Base-by-base conservation (phyloP, 148 eudicot genomes). In the Spergularia marina region DNA sequence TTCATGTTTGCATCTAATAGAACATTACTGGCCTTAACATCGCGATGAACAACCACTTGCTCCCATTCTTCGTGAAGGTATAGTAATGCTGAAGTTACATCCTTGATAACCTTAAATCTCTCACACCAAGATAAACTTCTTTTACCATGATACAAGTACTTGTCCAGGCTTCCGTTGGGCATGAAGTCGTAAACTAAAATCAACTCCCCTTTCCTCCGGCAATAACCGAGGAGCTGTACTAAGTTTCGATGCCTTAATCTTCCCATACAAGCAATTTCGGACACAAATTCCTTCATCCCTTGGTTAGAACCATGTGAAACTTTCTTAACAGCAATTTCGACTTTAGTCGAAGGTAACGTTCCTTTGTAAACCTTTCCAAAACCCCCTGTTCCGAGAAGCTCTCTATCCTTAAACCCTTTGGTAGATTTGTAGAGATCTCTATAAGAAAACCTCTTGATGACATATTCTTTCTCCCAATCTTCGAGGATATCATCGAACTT, bases 41-140 rank as follows among this genome's bases (percentile, higher is more conserved):
- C 88, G 21, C 88, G 79, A 55, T 85, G 88, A 17, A 85, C 76
- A 36, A 85, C 80, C 18, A 85, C 83, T 76, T 85, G 85, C 73
- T 85, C 88, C 85, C 85, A 85, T 66, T 78, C 88, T 70, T 85
- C 82, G 49, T 85, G 88, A 2, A 85, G 84, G 70, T 85, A 85
- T 17, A 83, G 53, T 12, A 85, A 82, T 20, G 82, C 85, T 14
- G 87, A 85, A 59, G 85, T 85, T n/a, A 85, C 85, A 25, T 81
- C 85, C 21, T 60, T 81, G 18, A 85, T 72, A 78, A 82, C 72
- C 16, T 67, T 76, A 49, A 80, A 80, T 34, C 87, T 73, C 54
- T 73, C 72, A 10, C 49, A 58, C 87, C 87, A 85, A 13, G 78
- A 34, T 21, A 85, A 82, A 41, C 51, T 78, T 17, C 70, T 71